phyloP scores from a whole-genome alignment of 192 early-diverging fungal species.

The Umbelopsis ramanniana region DNA sequence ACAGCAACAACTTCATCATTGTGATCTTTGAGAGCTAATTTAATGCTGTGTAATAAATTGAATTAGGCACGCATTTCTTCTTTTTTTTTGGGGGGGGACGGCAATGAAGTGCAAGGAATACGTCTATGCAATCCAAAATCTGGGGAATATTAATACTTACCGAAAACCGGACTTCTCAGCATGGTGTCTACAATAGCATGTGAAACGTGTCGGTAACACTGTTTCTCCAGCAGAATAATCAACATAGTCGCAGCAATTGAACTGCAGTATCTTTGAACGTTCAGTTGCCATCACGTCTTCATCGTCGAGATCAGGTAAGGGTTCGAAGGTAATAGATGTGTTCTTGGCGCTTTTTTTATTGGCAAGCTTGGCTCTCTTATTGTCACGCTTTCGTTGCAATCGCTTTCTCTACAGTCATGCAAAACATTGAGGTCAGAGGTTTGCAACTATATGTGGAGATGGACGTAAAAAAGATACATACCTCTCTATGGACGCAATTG shows the following conservation, averaged over 20 bases:
- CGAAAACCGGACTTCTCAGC: constrained; percentile 84
- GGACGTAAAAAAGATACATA: constrained; percentile 40
- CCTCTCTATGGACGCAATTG: constrained; percentile 75
- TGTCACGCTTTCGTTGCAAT: constrained; percentile 56
- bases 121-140: no score
- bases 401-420: constrained; percentile 41
- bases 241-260: constrained; percentile 75
- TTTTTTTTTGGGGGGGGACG: no score
- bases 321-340: constrained; percentile 60
- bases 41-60: constrained; percentile 48
- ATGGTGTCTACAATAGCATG: constrained; percentile 90
- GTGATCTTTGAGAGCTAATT: constrained; percentile 68
- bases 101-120: no score
- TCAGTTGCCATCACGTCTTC: constrained; percentile 63
- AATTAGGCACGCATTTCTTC: no score
- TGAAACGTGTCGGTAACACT: constrained; percentile 78
- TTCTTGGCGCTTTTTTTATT: constrained; percentile 48
- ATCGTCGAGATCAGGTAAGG: constrained; percentile 46
- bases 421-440: constrained; percentile 37
- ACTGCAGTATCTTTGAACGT: constrained; percentile 69
- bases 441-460: no score
- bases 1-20: constrained; percentile 64
- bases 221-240: constrained; percentile 81
- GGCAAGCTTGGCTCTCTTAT: constrained; percentile 58
- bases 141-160: constrained; percentile 30